Base-by-base conservation (phyloP, 352 stramenopile genomes). In the Peronospora destructor region DNA sequence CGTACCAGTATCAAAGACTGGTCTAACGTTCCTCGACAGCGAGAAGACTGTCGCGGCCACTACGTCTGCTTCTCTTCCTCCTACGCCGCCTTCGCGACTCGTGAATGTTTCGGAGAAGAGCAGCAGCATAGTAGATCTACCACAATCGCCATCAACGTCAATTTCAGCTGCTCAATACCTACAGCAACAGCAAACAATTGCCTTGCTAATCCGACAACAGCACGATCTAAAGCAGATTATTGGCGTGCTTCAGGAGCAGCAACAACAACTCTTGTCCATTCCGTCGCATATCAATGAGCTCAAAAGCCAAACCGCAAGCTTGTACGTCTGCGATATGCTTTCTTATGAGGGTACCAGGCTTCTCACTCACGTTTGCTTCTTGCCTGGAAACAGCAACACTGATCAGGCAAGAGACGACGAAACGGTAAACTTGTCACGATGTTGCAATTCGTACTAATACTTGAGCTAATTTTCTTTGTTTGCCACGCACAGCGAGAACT, bases 211-310 rank as follows among this genome's bases (percentile, higher is more conserved):
- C 47, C 76, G 71, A 13, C 77, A 91, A 58, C 81, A 91, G 38
- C 72, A 86, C 41, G 77, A 89, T 45, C 61, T 91, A n/a, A 91
- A 91, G 64, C 76, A 89, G 48, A 68, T 91, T 40, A 80, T 91
- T 14, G 64, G 55, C 9, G 62, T 89, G 19, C 65, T 91, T 21
- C 77, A 87, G 16, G 73, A 88, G 42, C 81, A 91, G 45, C 78
- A 89, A 49, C 77, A 85, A 17, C 76, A 89, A 39, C 63, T 91
- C 40, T 75, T 88, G 55, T 74, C 37, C 11, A 85, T 86, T 39
- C 80, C 76, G 0, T 67, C 72, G 36, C 75, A 85, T 23, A 75
- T 87, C 19, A 71, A 68, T 21, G 79, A 87, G 45, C 66, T 88
- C 32, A 74, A 76, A 39, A 61, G 75, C 7, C 73, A 84, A 51